Evolutionary conservation across 495 filamentous ascomycete species (phyloP), one percentile per base, ranked within the genome.

Genomic region (Hyaloscypha variabilis): DNA sequence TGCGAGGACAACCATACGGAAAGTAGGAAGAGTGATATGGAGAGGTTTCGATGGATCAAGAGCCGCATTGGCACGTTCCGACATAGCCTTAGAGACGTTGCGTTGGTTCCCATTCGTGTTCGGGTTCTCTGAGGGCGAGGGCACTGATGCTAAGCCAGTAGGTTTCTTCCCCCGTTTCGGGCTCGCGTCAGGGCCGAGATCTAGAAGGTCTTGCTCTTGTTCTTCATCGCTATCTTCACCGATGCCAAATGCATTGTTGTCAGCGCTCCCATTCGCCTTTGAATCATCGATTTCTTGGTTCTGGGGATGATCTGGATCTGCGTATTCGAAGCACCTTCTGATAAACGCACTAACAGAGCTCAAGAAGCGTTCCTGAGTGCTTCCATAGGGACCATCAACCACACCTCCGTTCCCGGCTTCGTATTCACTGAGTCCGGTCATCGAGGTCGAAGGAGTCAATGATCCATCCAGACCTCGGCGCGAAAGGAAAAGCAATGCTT

Each of bases 1-100:
- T 63, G 95, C 95, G 24, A 99, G 86, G 52, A 99, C 89, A 26
- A 99, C 92, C 95, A 99, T 99, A 69, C 95, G 90, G 84, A 99
- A 99, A 24, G 95, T 99, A 0, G 96, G 96, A 10, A 99, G 87
- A 8, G 96, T 98, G 73, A 99, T 97, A 75, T 97, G 90, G 0
- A 99, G 84, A 0, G 95, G 95, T 63, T 95, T 93, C 51, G 90
- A 86, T 0, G 95, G 95, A 74, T 99, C 93, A 6, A 99, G 87
- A 26, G 95, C 95, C 19, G 88, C 84, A 72, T 99, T 99, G 28
- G 93, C 93, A 23, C 82, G 80, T 69, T 83, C 83, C 1, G 83
- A 79, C 73, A 83, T 77, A n/a, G 81, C 79, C 69, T 82, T 80
- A 59, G 85, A 83, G 63, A 80, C 78, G 23, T 78, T 75, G 51